Conservation (phyloP, 2,329 filamentous ascomycete genomes). For the Stachybotrys chartarum region DNA sequence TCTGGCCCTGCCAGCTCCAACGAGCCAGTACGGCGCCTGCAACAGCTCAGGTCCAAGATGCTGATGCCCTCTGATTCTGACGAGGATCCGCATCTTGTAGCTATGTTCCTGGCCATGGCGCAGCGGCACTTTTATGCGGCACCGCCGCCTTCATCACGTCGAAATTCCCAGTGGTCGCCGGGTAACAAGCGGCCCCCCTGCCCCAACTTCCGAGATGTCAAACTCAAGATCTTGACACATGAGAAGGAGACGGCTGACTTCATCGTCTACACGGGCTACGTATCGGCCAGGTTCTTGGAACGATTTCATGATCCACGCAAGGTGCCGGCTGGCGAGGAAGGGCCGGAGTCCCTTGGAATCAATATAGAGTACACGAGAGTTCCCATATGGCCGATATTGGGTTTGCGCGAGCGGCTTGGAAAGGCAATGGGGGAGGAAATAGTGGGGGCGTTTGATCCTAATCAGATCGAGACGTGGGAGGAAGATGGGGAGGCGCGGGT, state of each 20-base stretch:
- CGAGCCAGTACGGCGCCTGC: constrained; percentile 38
- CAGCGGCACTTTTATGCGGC: constrained; percentile 43
- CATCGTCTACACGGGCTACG: constrained; percentile 43
- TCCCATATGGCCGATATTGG: constrained; percentile 47
- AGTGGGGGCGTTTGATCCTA: constrained; percentile 32
- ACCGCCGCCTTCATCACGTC: constrained; percentile 11
- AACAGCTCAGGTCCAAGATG: constrained; percentile 37
- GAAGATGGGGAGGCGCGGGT: constrained; percentile 25
- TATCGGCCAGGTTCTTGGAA: constrained; percentile 40
- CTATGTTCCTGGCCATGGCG: constrained; percentile 48
- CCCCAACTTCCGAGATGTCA: constrained; percentile 38
- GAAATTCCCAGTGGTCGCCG: constrained; percentile 18
- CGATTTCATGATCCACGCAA: constrained; percentile 43
- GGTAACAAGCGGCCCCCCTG: constrained; percentile 10
- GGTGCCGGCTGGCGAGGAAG: constrained; percentile 19
- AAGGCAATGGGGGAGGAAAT: constrained; percentile 44
- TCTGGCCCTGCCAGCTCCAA: constrained; percentile 36
- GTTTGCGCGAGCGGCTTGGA: constrained; percentile 47
- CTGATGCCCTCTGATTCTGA: constrained; percentile 40
- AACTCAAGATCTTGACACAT: constrained; percentile 43
- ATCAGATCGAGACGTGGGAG: constrained; percentile 39
- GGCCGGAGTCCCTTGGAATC: constrained; percentile 25
- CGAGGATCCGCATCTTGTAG: constrained; percentile 45
- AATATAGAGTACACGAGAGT: constrained; percentile 41
- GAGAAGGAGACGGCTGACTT: constrained; percentile 42